Evolutionary conservation across 2,329 filamentous ascomycete genomes (phyloP), one percentile per base, ranked within the genome.

Genomic region (Hymenoscyphus fructigenus): DNA sequence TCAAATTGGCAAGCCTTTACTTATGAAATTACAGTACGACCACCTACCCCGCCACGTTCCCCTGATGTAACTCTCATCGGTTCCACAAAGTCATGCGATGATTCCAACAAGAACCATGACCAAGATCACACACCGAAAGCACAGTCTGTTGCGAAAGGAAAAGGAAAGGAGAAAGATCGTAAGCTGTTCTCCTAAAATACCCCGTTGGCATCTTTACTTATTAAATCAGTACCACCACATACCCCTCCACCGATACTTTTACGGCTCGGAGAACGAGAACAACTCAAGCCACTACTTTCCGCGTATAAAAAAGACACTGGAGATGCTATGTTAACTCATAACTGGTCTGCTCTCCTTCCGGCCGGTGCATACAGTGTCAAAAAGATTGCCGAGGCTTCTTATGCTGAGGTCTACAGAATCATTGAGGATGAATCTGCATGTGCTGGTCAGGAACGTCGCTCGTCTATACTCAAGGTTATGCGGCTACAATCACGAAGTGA

Each of bases 381-480:
- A 55, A 89, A 89, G 75, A 89, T 89, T 60, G 86, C 87, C 10
- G 87, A 89, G 73, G 86, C 87, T 5, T 89, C 87, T 1, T 89
- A 85, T 69, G 86, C 87, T 5, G 87, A 89, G 72, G 85, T 89
- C 10, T 89, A 88, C 70, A 84, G 85, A 10, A 81, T 89, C 68
- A 84, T 79, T 57, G 44, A 55, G 23, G 20, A 36, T 20, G n/a
- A 60, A 12, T 28, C 36, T 10, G 6, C 14, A 5, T 23, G 36
- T 15, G 38, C 14, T 15, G 57, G 20, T n/a, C n/a, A 34, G 20
- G 78, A 80, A 56, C 79, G 81, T 17, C 86, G 85, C 9, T 86
- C 83, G 29, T 88, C 85, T 73, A 88, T 89, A 71, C 85, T 89
- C 76, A 89, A 89, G 69, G 83, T 85, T 23, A 86, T 89, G 65